Percentiles rank a stretch among this genome's conserved stretches.
These are phyloP conservation scores for Dillenia turbinata DNA, from an alignment of 164 flowering plant genomes.

Conservation along the genomic window DNA sequence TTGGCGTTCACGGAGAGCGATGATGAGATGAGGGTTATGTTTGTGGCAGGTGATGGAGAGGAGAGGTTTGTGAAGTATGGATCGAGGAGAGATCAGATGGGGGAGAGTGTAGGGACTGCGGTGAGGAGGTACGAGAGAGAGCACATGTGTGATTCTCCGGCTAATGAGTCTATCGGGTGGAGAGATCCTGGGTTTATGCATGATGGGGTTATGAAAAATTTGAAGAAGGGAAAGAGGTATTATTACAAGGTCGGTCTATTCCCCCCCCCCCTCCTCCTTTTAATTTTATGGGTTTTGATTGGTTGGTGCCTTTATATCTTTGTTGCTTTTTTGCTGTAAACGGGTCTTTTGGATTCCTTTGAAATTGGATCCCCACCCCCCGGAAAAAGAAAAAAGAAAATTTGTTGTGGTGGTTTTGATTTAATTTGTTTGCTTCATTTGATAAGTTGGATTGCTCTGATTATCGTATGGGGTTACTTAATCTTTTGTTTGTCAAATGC, in stretches of 20 bases:
- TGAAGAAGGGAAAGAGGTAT: constrained; percentile 67
- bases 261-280: no score
- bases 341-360: no score
- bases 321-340: not conserved
- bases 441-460: not conserved
- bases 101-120: constrained; percentile 32
- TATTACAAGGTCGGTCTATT: constrained; percentile 60
- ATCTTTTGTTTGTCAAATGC: no score
- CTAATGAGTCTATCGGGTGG: constrained; percentile 81
- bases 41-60: constrained; percentile 51
- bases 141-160: constrained; percentile 87
- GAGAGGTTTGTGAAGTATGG: constrained; percentile 67
- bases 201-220: constrained; percentile 64
- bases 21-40: constrained; percentile 92
- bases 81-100: constrained; percentile 27
- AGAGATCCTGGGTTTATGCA: constrained; percentile 90
- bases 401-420: not conserved
- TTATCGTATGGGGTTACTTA: no score
- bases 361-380: no score
- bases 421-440: not conserved
- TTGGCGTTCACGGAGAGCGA: constrained; percentile 54
- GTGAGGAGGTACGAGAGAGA: constrained; percentile 76
- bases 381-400: not conserved
- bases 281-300: no score
- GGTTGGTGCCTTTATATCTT: no score